Conservation (phyloP, 441 rosid species). For the Pelargonium exstipulatum region DNA sequence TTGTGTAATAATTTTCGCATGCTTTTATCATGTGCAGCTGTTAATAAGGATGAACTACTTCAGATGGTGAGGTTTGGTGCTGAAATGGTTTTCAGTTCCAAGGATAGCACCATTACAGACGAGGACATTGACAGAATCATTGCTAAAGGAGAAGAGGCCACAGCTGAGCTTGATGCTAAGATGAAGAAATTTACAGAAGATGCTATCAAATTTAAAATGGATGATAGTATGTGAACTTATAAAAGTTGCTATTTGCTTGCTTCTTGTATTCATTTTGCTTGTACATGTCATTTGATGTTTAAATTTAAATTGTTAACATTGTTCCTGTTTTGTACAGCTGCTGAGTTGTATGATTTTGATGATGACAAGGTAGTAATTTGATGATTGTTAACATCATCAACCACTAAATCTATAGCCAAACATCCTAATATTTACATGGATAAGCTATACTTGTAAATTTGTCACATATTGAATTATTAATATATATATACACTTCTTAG, state of each 20-base stretch:
- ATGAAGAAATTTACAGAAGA: slow-evolving; percentile 99
- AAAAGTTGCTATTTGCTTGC: slow-evolving; percentile 2
- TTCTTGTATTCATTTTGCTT: neutral
- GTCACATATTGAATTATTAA: too few species aligned
- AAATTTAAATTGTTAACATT: neutral
- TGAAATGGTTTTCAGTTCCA: slow-evolving; percentile 99
- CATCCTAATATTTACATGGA: too few species aligned
- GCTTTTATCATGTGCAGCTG: slow-evolving; percentile 48
- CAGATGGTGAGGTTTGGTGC: slow-evolving; percentile 99
- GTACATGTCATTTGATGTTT: slow-evolving; percentile 2
- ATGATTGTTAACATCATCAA: slow-evolving; percentile 11
- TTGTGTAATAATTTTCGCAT: slow-evolving; percentile 9
- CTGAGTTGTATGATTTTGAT: slow-evolving; percentile 82
- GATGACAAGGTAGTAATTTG: slow-evolving; percentile 53
- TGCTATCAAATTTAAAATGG: slow-evolving; percentile 98
- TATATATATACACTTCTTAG: too few species aligned
- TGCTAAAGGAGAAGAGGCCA: slow-evolving; percentile 96
- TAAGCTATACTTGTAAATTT: too few species aligned
- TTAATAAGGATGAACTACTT: slow-evolving; percentile 96
- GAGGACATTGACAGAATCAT: slow-evolving; percentile 96
- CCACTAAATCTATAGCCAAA: slow-evolving; percentile 14
- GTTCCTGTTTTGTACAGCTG: slow-evolving; percentile 46
- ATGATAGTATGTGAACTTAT: slow-evolving; percentile 59
- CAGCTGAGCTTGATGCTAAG: slow-evolving; percentile 97
- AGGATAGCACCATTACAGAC: slow-evolving; percentile 96